Evolutionary conservation across 257 asterid species (phyloP), one percentile per base, ranked within the genome.

Genomic region (Jaltomata sinuosa): DNA sequence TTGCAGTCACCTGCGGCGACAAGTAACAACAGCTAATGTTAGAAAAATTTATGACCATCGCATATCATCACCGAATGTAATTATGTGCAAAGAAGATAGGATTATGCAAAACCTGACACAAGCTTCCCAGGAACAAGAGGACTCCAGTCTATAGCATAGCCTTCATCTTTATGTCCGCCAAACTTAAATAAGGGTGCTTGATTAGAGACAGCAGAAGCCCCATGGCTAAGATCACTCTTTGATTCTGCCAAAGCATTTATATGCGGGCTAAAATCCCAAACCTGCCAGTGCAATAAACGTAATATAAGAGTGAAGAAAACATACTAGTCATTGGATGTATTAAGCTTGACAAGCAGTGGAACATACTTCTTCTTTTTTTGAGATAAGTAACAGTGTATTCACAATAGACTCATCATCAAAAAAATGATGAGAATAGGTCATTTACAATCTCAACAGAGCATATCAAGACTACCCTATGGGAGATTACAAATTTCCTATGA

Each of bases 121-220:
- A 97, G 97, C 90, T 96, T 95, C 82, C 98, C 99, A 71, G 98
- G 91, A 80, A 89, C 97, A 84, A 92, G 92, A 34, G 98, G 99
- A 83, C 94, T 94, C 98, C 99, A 97, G 87, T 97, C 99, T 38
- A 97, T 83, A 83, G 98, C 98, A 88, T 86, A 97, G 55, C 99
- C 99, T 93, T 97, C 99, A 91, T 95, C 98, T 87, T 92, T 90
- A 90, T 97, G 99, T 25, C 98, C 97, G 3, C 64, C 87, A 91
- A 91, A 97, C 85, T 92, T 93, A 74, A 89, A 86, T 71, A 97
- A 80, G 79, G 99, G 98, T 80, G 94, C 85, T 87, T 97, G 98
- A 83, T 91, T 95, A 40, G 50, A 85, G 18, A 85, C 87, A 27
- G 89, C 62, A 8, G 93, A 67, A 84, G 87, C 96, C 82, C 89